A percentile compares a stretch with the other conserved stretches of the same genome.
phyloP scores from a whole-genome alignment of 2,329 filamentous ascomycete species.

The Hypoxylon rubiginosum region DNA sequence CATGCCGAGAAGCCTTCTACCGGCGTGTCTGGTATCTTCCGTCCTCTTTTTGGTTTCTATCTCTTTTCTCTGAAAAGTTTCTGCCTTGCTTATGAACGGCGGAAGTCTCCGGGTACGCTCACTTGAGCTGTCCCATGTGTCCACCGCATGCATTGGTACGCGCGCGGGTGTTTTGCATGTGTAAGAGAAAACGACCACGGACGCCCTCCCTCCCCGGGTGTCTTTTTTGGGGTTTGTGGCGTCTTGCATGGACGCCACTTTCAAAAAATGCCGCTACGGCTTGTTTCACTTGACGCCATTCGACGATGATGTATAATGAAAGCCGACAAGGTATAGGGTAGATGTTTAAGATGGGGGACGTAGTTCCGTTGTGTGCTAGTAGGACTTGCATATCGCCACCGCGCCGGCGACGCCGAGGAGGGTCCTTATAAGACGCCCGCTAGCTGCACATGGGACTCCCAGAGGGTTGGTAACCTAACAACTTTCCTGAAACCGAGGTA shows the following conservation, averaged over 20 bases:
- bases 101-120: background rate
- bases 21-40: background rate
- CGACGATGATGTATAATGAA: too few relatives aligned
- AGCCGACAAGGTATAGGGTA: too few relatives aligned
- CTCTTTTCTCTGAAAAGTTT: background rate
- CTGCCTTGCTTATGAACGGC: background rate
- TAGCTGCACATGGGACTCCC: conserved; percentile 13
- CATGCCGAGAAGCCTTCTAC: background rate
- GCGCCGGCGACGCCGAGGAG: conserved; percentile 23
- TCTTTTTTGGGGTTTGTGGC: background rate
- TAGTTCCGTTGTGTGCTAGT: background rate
- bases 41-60: background rate
- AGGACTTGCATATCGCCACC: conserved; percentile 27
- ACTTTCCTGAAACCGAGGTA: background rate
- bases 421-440: conserved; percentile 12
- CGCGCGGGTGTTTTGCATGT: conserved; percentile 4
- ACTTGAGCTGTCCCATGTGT: too few relatives aligned
- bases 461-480: background rate
- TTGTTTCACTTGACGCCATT: background rate
- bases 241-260: conserved; percentile 11
- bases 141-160: background rate
- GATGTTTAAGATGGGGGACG: conserved; percentile 3
- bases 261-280: background rate
- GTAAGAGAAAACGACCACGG: conserved; percentile 2
- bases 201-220: background rate